Evolutionary conservation across 2,329 filamentous ascomycete species (phyloP), one percentile per base, ranked within the genome.

Genomic region (Verticillium dahliae): DNA sequence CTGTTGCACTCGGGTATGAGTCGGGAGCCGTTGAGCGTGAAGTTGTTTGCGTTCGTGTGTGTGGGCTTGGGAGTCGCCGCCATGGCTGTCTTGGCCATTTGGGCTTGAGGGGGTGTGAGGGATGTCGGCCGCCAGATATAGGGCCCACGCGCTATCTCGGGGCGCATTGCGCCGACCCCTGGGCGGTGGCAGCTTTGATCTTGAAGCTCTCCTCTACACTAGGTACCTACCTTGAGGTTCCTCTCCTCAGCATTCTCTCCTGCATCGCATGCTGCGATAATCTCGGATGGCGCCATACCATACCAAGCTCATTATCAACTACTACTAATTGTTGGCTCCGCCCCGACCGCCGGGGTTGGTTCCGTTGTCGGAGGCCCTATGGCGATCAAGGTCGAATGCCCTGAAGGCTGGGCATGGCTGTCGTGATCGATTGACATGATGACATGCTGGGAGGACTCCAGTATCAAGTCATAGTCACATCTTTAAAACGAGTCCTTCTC

Each of bases 1-100:
- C 92, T 98, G 90, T 97, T 97, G 77, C 95, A 90, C 74, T 83
- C 84, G 4, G 85, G 90, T 66, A 96, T 97, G 91, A 86, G 89
- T 62, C 85, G 85, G 58, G 90, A 90, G 0, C 84, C 85, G 1
- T 78, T 96, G 41, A 82, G 82, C 63, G 83, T 85, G 57, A 83
- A 92, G 63, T 73, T 92, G 54, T 76, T 79, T 59, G 92, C 92
- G 0, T 91, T 93, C 70, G 78, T 76, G 0, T 87, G 90, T 61
- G 89, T 97, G 72, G 85, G 82, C 60, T 72, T 91, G 33, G 93
- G 93, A 59, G 90, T 89, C 52, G 82, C 76, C 2, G 72, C 95
- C 59, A 96, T 96, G 92, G 89, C 91, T 7, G 68, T 95, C 63
- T 78, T 96, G 27, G 91, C 91, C 1, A 90, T 93, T 72, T 96